Conservation (phyloP, 1,284 basidiomycete species). For the Melanopsichium pennsylvanicum region DNA sequence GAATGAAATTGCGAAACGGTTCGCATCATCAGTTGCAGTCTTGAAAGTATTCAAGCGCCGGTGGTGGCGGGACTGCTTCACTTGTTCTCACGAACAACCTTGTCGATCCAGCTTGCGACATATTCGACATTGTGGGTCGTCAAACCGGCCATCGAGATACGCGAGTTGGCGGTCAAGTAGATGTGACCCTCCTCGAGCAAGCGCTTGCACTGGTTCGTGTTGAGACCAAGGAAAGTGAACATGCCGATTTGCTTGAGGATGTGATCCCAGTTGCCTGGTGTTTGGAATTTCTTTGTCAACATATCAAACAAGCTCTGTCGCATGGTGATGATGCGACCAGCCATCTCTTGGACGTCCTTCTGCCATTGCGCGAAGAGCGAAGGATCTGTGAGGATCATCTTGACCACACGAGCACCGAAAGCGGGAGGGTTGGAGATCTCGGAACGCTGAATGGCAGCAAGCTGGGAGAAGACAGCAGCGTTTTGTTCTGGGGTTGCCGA, state of each 20-base stretch:
- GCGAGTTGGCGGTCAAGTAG: slow-evolving; percentile 84
- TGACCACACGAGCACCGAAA: slow-evolving; percentile 85
- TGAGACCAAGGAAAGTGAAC: slow-evolving; percentile 63
- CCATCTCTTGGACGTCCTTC: slow-evolving; percentile 88
- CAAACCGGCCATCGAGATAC: slow-evolving; percentile 89
- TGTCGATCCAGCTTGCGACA: slow-evolving; percentile 63
- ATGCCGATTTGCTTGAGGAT: slow-evolving; percentile 65
- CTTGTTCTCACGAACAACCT: slow-evolving; percentile 56
- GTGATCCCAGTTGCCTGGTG: slow-evolving; percentile 85
- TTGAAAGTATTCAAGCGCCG: too few relatives aligned
- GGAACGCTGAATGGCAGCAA: slow-evolving; percentile 84
- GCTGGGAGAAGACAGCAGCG: slow-evolving; percentile 69
- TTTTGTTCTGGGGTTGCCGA: slow-evolving; percentile 46
- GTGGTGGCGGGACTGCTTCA: too few relatives aligned
- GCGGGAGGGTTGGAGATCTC: slow-evolving; percentile 94
- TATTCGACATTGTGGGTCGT: slow-evolving; percentile 75
- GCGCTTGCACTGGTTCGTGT: slow-evolving; percentile 73
- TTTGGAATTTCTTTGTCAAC: slow-evolving; percentile 83
- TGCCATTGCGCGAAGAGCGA: slow-evolving; percentile 86
- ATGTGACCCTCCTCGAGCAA: slow-evolving; percentile 82
- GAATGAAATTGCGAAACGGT: slow-evolving; percentile 19
- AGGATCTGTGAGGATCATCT: slow-evolving; percentile 70
- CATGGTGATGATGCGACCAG: slow-evolving; percentile 88
- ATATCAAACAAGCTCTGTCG: slow-evolving; percentile 80
- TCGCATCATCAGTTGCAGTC: too few relatives aligned